phyloP scores from a whole-genome alignment of 225 moss, liverwort and hornwort genomes.

The Pleurozium schreberi region DNA sequence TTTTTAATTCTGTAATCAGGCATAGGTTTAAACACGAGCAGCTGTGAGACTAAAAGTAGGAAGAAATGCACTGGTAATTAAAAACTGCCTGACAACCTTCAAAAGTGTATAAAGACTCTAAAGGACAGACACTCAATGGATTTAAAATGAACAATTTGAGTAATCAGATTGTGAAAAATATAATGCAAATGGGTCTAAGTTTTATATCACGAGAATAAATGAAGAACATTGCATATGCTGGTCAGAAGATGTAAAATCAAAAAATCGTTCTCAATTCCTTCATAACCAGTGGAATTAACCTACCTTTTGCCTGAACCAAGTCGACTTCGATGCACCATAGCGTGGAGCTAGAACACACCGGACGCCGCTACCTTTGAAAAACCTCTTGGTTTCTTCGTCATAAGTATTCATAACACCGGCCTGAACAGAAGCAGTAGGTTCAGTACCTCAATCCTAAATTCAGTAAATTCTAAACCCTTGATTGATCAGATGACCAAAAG shows the following conservation, averaged over 20 bases:
- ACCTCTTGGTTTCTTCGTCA: constrained; percentile 51
- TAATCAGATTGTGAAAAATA: background rate
- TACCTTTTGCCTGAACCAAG: constrained; percentile 54
- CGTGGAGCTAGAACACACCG: constrained; percentile 42
- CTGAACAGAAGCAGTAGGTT: constrained; percentile 6
- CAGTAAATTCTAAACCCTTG: background rate
- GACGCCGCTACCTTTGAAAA: constrained; percentile 36
- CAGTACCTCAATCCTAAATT: background rate
- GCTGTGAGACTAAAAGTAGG: background rate
- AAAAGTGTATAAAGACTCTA: background rate
- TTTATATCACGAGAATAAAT: background rate
- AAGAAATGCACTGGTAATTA: background rate
- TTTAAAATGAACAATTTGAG: background rate
- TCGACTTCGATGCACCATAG: constrained; percentile 40
- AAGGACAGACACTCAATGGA: background rate
- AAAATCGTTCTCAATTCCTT: background rate
- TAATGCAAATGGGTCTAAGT: background rate
- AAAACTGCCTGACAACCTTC: background rate
- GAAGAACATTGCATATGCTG: background rate
- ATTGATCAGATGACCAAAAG: background rate
- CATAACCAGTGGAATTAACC: background rate
- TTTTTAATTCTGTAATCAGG: background rate
- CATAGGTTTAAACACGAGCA: background rate
- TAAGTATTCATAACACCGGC: constrained; percentile 40
- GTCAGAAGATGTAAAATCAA: background rate